Conservation (phyloP, 352 stramenopile genomes). For the Phytophthora tentaculata region DNA sequence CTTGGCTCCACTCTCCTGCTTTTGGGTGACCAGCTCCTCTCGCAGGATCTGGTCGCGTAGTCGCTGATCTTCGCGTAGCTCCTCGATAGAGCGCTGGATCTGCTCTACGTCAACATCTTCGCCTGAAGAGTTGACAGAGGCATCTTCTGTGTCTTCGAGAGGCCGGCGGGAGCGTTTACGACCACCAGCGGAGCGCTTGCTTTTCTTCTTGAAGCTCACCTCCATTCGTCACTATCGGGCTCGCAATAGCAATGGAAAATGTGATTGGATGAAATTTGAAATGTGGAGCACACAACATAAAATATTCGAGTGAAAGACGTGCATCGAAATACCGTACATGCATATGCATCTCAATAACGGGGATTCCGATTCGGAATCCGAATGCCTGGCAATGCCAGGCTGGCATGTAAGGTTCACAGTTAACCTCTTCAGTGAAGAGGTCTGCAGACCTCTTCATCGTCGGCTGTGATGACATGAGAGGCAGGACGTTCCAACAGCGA, state of each 20-base stretch:
- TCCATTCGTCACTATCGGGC: conserved; percentile 30
- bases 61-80: conserved; percentile 76
- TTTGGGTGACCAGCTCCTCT: conserved; percentile 34
- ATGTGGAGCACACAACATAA: not conserved
- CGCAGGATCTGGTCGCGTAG: conserved; percentile 54
- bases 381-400: too few species aligned
- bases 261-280: conserved; percentile 25
- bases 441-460: conserved; percentile 1
- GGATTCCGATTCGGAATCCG: too few species aligned
- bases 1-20: conserved; percentile 22
- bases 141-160: conserved; percentile 29
- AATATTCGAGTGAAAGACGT: not conserved
- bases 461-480: not conserved
- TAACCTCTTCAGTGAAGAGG: too few species aligned
- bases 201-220: conserved; percentile 71
- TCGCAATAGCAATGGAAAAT: not conserved
- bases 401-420: too few species aligned
- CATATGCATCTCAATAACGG: too few species aligned
- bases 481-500: conserved; percentile 18
- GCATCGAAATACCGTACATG: conserved; percentile 12
- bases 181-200: conserved; percentile 28
- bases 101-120: conserved; percentile 31
- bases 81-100: conserved; percentile 61
- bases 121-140: not conserved
- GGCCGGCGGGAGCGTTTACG: conserved; percentile 51